Evolutionary conservation across 352 stramenopile genomes (phyloP).

Genomic region (Globisporangium alternatum): DNA sequence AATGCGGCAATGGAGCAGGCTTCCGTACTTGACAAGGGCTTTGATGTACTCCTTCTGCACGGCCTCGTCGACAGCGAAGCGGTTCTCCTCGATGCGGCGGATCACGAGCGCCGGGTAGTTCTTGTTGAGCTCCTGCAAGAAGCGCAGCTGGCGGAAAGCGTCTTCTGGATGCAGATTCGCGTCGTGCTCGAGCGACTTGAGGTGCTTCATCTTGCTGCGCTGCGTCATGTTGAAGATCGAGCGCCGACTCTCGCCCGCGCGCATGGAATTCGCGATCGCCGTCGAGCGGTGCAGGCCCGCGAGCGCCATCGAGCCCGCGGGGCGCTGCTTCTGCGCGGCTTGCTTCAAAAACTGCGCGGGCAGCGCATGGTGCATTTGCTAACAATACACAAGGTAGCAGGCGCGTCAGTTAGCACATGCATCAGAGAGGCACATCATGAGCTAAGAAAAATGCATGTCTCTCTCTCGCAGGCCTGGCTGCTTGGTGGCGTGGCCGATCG

Average conservation of each 20-base stretch:
- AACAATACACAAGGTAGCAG: not conserved
- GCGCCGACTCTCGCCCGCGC: conserved; percentile 31
- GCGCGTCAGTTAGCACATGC: not conserved
- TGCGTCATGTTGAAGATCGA: conserved; percentile 82
- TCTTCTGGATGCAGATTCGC: conserved; percentile 77
- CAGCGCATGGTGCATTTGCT: conserved; percentile 15
- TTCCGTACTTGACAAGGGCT: conserved; percentile 72
- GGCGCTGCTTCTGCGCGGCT: not conserved
- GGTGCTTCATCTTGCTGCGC: conserved; percentile 69
- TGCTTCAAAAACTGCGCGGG: conserved; percentile 11
- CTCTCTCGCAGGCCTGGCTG: not conserved
- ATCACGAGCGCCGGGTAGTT: conserved; percentile 81
- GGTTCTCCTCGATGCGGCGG: conserved; percentile 79
- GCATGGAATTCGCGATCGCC: not conserved
- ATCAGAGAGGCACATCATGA: not conserved
- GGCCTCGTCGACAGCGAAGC: conserved; percentile 77
- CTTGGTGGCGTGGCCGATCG: not conserved
- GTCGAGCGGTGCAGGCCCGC: not conserved
- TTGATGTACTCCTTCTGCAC: conserved; percentile 90
- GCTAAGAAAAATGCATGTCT: not conserved
- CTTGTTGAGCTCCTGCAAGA: conserved; percentile 87
- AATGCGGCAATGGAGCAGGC: not conserved
- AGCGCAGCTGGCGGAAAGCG: conserved; percentile 71
- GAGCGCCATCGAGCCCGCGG: not conserved
- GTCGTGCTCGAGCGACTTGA: conserved; percentile 83